Conservation (phyloP, 2,329 filamentous ascomycete genomes). For the Amauroascus verrucosus region DNA sequence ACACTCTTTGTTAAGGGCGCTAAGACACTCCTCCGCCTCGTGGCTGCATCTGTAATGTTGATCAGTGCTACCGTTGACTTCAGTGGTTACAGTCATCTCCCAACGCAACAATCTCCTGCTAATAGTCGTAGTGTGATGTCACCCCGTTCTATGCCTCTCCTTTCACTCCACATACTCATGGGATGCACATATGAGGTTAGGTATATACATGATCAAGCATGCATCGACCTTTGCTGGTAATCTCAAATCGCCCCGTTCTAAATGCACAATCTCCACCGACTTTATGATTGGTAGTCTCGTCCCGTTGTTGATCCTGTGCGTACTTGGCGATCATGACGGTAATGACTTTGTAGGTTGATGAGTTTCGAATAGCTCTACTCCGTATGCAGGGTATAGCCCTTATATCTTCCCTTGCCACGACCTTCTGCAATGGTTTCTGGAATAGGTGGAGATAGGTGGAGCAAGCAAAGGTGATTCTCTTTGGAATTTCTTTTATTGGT, state of each 20-base stretch:
- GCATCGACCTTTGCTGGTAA: no score
- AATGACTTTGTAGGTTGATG: no score
- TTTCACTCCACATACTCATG: not conserved
- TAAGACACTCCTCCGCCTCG: not conserved
- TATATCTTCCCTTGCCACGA: not conserved
- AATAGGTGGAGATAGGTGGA: not conserved
- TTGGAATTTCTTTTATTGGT: no score
- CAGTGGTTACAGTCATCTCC: slow-evolving; percentile 14
- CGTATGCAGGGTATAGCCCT: no score
- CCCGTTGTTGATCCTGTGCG: not conserved
- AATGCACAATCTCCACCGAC: not conserved
- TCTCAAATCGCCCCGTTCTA: not conserved
- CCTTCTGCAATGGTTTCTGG: not conserved
- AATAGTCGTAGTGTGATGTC: not conserved
- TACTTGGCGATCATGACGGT: slow-evolving; percentile 1
- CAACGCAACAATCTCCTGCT: not conserved
- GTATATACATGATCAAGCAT: no score
- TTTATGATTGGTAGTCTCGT: not conserved
- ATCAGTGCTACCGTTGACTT: slow-evolving; percentile 14
- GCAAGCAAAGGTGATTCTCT: not conserved
- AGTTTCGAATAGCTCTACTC: no score
- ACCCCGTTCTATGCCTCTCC: not conserved
- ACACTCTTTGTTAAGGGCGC: not conserved
- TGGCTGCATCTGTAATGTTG: slow-evolving; percentile 9
- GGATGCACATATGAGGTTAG: no score